Conservation (phyloP, 106 monocot species). For the Allium fistulosum region DNA sequence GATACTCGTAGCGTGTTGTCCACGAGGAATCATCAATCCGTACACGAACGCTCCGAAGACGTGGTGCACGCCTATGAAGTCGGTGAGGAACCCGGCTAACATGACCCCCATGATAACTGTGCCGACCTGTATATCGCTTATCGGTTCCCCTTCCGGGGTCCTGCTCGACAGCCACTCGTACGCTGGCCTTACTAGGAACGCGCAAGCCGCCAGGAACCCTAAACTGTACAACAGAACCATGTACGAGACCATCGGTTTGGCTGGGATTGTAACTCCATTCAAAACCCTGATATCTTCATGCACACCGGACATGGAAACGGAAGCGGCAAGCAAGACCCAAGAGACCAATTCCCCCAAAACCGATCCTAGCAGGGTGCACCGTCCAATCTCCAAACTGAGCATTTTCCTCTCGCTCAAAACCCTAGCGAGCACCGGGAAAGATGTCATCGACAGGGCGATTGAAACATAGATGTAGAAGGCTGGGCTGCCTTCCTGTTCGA, state of each 20-base stretch:
- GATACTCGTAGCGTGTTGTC: slow-evolving; percentile 14
- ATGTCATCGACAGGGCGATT: slow-evolving; percentile 24
- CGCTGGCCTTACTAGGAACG: slow-evolving; percentile 32
- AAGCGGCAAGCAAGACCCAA: slow-evolving; percentile 19
- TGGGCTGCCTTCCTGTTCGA: background rate
- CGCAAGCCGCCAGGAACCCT: slow-evolving; percentile 6
- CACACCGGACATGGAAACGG: background rate
- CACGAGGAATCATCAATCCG: slow-evolving; percentile 34
- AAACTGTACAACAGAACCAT: background rate
- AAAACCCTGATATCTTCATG: background rate
- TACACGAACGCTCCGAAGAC: slow-evolving; percentile 45
- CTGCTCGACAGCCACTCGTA: slow-evolving; percentile 21
- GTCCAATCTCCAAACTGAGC: slow-evolving; percentile 62
- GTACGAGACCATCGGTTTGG: no score
- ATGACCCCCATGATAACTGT: slow-evolving; percentile 33
- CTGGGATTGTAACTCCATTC: no score
- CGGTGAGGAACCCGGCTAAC: slow-evolving; percentile 20
- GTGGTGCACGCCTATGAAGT: slow-evolving; percentile 40
- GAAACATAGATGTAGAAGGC: slow-evolving; percentile 16
- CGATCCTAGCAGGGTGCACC: slow-evolving; percentile 31
- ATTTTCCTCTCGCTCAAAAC: slow-evolving; percentile 38
- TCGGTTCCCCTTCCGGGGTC: slow-evolving; percentile 28
- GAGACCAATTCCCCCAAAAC: slow-evolving; percentile 20
- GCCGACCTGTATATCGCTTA: slow-evolving; percentile 17
- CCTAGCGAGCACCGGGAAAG: slow-evolving; percentile 32